Conservation (phyloP, 495 filamentous ascomycete genomes). For the Amniculicola lignicola region DNA sequence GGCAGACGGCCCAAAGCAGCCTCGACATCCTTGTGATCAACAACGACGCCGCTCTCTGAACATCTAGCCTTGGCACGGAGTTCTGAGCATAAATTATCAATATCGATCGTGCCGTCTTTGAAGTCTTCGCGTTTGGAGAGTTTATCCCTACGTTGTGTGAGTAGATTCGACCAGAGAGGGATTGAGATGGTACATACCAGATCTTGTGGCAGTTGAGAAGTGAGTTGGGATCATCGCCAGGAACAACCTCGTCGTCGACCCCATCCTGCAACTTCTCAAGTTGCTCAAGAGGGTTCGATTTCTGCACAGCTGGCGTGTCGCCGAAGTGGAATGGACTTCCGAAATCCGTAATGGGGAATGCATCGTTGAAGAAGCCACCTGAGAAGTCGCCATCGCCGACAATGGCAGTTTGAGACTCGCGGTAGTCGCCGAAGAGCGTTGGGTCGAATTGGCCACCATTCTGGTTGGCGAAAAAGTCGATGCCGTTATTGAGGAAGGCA, state of each 20-base stretch:
- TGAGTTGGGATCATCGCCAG: constrained; percentile 60
- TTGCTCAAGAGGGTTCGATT: constrained; percentile 68
- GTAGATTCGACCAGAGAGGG: background rate
- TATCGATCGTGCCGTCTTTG: constrained; percentile 81
- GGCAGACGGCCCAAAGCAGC: constrained; percentile 39
- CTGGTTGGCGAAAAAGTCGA: constrained; percentile 80
- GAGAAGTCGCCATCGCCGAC: constrained; percentile 60
- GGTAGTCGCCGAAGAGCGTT: constrained; percentile 86
- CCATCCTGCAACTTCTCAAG: constrained; percentile 68
- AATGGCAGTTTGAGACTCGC: constrained; percentile 79
- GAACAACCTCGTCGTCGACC: constrained; percentile 63
- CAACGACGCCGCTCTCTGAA: constrained; percentile 86
- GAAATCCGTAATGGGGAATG: constrained; percentile 73
- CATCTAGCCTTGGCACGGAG: constrained; percentile 96
- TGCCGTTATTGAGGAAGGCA: no score
- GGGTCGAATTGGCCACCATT: constrained; percentile 90
- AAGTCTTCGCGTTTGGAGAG: constrained; percentile 83
- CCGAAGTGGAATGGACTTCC: constrained; percentile 68
- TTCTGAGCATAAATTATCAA: constrained; percentile 88
- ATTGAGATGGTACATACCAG: constrained; percentile 60
- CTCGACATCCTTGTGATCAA: constrained; percentile 85
- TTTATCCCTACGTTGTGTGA: constrained; percentile 67
- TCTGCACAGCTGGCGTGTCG: constrained; percentile 51
- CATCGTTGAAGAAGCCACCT: constrained; percentile 82
- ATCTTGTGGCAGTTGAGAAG: constrained; percentile 86